Evolutionary conservation across 441 rosid species (phyloP).

Genomic region (Macaranga tanarius): DNA sequence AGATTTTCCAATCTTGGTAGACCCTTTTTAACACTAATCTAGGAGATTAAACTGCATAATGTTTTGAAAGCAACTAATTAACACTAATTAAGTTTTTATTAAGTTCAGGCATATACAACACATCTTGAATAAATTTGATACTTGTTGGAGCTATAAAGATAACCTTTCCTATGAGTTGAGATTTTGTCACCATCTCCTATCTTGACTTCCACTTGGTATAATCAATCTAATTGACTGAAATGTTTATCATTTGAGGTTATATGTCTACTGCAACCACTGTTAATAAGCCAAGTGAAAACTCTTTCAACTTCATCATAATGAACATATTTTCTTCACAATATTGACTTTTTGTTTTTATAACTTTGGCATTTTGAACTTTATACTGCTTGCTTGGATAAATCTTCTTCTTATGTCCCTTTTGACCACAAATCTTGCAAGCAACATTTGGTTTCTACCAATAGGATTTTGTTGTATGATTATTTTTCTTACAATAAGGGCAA

Average conservation of each 20-base stretch:
- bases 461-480: neutral
- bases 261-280: neutral
- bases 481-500: neutral
- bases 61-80: neutral
- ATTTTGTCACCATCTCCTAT: neutral
- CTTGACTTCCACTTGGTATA: neutral
- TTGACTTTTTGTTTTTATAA: neutral
- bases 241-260: neutral
- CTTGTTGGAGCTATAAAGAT: neutral
- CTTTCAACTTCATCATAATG: neutral
- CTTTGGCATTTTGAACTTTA: neutral
- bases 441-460: neutral
- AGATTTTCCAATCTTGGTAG: no score
- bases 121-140: neutral
- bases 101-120: neutral
- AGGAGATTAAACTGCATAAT: neutral
- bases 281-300: neutral
- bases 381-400: no score
- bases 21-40: no score
- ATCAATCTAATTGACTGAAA: neutral
- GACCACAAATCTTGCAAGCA: neutral
- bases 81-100: slow-evolving; percentile 3
- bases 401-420: neutral
- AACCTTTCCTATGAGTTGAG: neutral
- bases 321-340: neutral